Conservation (phyloP, 306 rosid genomes). For the Citrullus mucosospermus region DNA sequence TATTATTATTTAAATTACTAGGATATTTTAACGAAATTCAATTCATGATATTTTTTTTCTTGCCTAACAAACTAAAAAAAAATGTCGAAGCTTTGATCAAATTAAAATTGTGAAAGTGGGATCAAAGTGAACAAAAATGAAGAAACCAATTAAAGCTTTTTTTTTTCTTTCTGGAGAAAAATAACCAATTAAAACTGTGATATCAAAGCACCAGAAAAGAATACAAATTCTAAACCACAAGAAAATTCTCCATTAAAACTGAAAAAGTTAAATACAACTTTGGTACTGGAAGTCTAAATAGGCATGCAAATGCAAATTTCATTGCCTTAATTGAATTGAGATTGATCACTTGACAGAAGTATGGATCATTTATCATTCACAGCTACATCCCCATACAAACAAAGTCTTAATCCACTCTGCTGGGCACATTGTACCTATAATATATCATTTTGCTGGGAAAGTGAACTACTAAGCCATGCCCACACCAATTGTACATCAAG, state of each 20-base stretch:
- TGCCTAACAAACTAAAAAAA: too few relatives aligned
- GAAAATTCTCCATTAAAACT: background rate
- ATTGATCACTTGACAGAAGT: background rate
- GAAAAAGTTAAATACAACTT: background rate
- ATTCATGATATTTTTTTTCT: too few relatives aligned
- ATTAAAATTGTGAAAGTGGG: too few relatives aligned
- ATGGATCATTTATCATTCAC: background rate
- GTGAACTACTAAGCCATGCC: background rate
- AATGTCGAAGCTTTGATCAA: too few relatives aligned
- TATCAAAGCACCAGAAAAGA: background rate
- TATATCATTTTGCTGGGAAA: background rate
- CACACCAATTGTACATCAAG: background rate
- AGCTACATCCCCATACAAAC: background rate
- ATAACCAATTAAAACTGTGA: background rate
- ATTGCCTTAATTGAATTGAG: background rate
- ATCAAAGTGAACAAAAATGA: too few relatives aligned
- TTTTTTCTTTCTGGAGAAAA: too few relatives aligned
- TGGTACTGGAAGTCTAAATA: background rate
- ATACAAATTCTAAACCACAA: background rate
- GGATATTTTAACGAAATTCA: too few relatives aligned
- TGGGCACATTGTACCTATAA: background rate
- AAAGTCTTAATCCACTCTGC: background rate
- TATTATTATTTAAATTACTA: too few relatives aligned
- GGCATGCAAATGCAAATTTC: conserved; percentile 6
- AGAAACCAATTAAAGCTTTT: too few relatives aligned